A percentile compares a stretch with the other conserved stretches of the same genome.
phyloP scores from a whole-genome alignment of 1,139 yeast genomes.

The Protomyces macrosporus region DNA sequence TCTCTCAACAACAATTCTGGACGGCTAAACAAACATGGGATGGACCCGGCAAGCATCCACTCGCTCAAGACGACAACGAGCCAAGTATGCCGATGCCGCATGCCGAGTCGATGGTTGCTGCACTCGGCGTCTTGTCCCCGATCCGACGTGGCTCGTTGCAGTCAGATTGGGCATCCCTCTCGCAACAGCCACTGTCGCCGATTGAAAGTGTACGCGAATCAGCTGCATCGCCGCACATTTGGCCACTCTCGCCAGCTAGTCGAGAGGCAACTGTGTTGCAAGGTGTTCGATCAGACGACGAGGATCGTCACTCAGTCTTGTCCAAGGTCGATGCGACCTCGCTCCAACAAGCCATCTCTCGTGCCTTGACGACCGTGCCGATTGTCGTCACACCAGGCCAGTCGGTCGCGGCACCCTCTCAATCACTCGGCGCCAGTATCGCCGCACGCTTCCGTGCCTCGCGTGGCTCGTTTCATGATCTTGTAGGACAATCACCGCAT shows the following conservation, averaged over 20 bases:
- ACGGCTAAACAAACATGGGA: conserved; percentile 13
- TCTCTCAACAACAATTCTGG: conserved; percentile 3
- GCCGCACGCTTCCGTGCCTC: background rate
- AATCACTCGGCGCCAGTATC: background rate
- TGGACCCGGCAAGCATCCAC: background rate
- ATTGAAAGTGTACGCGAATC: background rate
- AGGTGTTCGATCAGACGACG: background rate
- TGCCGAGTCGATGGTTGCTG: background rate
- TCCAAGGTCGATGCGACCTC: conserved; percentile 15
- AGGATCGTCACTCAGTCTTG: background rate
- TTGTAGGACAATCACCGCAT: no score
- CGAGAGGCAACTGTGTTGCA: background rate
- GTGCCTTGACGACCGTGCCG: conserved; percentile 1
- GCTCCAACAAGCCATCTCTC: conserved; percentile 9
- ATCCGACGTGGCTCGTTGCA: background rate
- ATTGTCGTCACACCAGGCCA: background rate
- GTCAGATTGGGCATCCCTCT: background rate
- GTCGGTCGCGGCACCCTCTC: background rate
- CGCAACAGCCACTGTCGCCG: background rate
- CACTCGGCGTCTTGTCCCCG: background rate
- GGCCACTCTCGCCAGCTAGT: background rate
- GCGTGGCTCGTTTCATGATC: background rate
- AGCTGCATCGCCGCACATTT: background rate
- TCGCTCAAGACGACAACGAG: background rate
- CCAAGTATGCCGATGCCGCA: background rate